Conservation (phyloP, 1,284 basidiomycete species). For the Lentinula novae-zelandiae region DNA sequence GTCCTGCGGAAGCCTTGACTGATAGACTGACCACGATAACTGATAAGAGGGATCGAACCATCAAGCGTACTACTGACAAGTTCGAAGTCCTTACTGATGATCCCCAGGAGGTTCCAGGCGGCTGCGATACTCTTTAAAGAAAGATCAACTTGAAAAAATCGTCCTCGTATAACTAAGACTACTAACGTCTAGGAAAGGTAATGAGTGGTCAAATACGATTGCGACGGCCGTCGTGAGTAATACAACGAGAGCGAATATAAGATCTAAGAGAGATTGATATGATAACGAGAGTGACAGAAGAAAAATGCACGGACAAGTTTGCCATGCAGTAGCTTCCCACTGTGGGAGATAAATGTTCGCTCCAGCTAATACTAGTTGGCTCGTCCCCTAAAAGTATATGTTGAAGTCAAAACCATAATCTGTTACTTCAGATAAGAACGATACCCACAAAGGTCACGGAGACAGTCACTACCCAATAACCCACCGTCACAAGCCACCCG, state of each 20-base stretch:
- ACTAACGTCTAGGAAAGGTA: conserved; percentile 47
- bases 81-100: conserved; percentile 33
- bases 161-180: neutral
- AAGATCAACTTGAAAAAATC: neutral
- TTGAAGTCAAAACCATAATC: neutral
- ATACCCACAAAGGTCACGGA: conserved; percentile 48
- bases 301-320: conserved; percentile 37
- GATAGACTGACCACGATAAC: conserved; percentile 47
- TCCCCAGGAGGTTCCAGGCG: conserved; percentile 49
- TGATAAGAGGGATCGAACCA: neutral
- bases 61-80: neutral
- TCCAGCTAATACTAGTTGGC: conserved; percentile 48
- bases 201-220: conserved; percentile 41
- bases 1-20: conserved; percentile 43
- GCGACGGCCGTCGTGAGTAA: conserved; percentile 39
- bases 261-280: conserved; percentile 28
- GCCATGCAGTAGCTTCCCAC: conserved; percentile 45
- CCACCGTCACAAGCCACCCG: conserved; percentile 54
- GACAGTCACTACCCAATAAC: conserved; percentile 50
- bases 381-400: conserved; percentile 35
- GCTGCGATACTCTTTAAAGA: conserved; percentile 41
- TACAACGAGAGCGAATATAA: conserved; percentile 48
- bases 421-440: neutral
- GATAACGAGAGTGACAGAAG: neutral
- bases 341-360: conserved; percentile 44